phyloP scores from a whole-genome alignment of 352 stramenopile species.

The Plasmopara muralis region DNA sequence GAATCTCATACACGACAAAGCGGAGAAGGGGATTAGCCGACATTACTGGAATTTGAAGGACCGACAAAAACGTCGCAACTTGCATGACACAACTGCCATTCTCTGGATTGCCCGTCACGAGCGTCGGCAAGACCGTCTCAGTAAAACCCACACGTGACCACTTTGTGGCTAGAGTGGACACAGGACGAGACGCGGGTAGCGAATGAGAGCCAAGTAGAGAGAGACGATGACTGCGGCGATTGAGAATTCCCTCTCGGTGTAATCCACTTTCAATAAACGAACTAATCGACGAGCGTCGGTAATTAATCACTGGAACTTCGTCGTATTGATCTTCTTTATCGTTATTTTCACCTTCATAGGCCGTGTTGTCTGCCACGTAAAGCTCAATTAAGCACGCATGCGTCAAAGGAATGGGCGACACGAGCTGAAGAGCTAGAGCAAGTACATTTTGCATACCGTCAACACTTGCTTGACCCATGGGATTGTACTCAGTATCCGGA shows the following conservation, averaged over 20 bases:
- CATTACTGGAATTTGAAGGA: constrained; percentile 70
- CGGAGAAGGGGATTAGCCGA: constrained; percentile 55
- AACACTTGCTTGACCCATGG: constrained; percentile 49
- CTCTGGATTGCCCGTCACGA: constrained; percentile 32
- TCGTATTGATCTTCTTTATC: constrained; percentile 53
- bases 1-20: constrained; percentile 80
- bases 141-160: constrained; percentile 74
- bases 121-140: constrained; percentile 63
- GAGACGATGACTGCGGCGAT: constrained; percentile 42
- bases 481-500: constrained; percentile 64
- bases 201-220: constrained; percentile 26
- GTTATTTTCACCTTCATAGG: constrained; percentile 34
- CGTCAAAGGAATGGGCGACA: constrained; percentile 48
- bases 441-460: constrained; percentile 66
- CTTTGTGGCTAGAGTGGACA: constrained; percentile 27
- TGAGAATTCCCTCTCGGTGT: constrained; percentile 56
- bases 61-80: constrained; percentile 68
- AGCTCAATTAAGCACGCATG: constrained; percentile 76
- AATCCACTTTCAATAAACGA: constrained; percentile 66
- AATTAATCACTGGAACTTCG: constrained; percentile 36
- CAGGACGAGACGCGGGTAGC: constrained; percentile 23
- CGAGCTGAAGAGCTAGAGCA: constrained; percentile 64
- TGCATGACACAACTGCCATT: constrained; percentile 31
- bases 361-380: constrained; percentile 52
- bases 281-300: constrained; percentile 62